These are phyloP conservation scores for Cladorrhinum sp. DNA, from an alignment of 2,329 filamentous ascomycete genomes.

Conservation along the genomic window DNA sequence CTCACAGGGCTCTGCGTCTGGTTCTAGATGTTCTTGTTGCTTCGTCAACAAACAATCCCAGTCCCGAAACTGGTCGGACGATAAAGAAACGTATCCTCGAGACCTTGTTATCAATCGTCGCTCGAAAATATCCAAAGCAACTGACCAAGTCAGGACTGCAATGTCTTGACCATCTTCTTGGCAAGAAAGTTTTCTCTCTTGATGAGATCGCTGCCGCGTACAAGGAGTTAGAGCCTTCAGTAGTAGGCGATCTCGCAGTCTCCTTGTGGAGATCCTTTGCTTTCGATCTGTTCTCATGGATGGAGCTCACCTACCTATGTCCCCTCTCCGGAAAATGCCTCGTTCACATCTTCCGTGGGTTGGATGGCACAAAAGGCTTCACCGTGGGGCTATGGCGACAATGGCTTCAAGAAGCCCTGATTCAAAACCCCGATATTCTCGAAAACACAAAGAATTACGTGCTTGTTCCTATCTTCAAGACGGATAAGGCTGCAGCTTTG, in stretches of 20 bases:
- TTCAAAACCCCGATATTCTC: slow-evolving; percentile 48
- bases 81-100: slow-evolving; percentile 48
- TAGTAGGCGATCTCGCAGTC: slow-evolving; percentile 26
- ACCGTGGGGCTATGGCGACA: slow-evolving; percentile 49
- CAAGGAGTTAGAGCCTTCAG: slow-evolving; percentile 29
- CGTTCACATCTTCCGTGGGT: slow-evolving; percentile 52
- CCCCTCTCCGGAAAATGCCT: slow-evolving; percentile 60
- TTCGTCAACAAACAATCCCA: slow-evolving; percentile 50
- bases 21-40: slow-evolving; percentile 56
- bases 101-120: slow-evolving; percentile 57
- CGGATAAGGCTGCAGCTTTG: slow-evolving; percentile 51
- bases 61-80: slow-evolving; percentile 33
- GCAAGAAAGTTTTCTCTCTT: slow-evolving; percentile 55
- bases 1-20: slow-evolving; percentile 61
- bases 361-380: slow-evolving; percentile 39
- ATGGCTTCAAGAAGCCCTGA: slow-evolving; percentile 53
- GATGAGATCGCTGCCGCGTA: slow-evolving; percentile 46
- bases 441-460: slow-evolving; percentile 64
- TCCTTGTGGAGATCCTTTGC: slow-evolving; percentile 32
- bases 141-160: slow-evolving; percentile 69
- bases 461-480: slow-evolving; percentile 60
- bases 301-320: slow-evolving; percentile 53
- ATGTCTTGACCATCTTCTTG: slow-evolving; percentile 62
- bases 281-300: slow-evolving; percentile 47
- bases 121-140: slow-evolving; percentile 57